Evolutionary conservation across 1,139 yeast genomes (phyloP), one percentile per base, ranked within the genome.

Genomic region (Taiozyma sp.): DNA sequence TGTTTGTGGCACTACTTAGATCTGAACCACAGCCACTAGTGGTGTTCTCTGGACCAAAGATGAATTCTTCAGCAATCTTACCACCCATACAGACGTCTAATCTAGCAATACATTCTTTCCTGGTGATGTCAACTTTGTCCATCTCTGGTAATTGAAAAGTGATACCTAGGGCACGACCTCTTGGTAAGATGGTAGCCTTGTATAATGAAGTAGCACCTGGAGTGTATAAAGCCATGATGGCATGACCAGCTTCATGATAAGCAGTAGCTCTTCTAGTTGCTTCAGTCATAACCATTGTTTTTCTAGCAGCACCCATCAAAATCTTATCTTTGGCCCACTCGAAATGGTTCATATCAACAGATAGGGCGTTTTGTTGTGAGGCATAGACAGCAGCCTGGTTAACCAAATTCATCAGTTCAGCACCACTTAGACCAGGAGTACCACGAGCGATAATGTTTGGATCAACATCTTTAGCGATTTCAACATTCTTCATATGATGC

Each of bases 321-420:
- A 95, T 93, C 72, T 93, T 93, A 69, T 93, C 99, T 70, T 95
- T 95, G 46, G 99, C 99, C 99, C 99, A 95, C 70, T 93, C 99
- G 59, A 93, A 84, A 70, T 95, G 98, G 46, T 71, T 68, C 96
- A 90, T 89, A 65, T 86, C 90, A 38, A 93, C 99, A 13, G 93
- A 79, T 34, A 91, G 81, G 0, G 98, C 98, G 61, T 89, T 87
- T 64, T 86, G 81, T 67, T 91, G 97, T 24, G 97, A 90, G 0
- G 99, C 99, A 67, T 87, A 88, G 46, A 93, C 92, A 3, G 99
- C 99, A 8, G 99, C 99, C 69, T 93, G 98, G 71, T 93, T 93
- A 34, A 95, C 97, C 58, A 93, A 76, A 68, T 95, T 93, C 84
- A 90, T 89, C 56, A 93, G 75, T 61, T 92, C 99, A 19, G 99